These are phyloP conservation scores for Coccomyxa subellipsoidea DNA, from an alignment of 163 green algal genomes.

Conservation along the genomic window DNA sequence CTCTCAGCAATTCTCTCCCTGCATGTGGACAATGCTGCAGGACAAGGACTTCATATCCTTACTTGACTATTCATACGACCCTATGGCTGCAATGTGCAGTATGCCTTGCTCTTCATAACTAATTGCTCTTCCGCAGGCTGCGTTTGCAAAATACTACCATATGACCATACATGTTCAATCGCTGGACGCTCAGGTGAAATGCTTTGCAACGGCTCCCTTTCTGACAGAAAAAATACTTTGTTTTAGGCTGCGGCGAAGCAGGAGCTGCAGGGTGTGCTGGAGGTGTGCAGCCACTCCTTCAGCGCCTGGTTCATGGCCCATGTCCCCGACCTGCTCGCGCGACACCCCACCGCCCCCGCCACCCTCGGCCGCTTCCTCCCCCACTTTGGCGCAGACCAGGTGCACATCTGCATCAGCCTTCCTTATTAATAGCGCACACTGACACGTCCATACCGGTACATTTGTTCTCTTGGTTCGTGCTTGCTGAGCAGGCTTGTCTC, in stretches of 20 bases:
- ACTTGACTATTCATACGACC: too few species aligned
- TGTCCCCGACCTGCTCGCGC: not conserved
- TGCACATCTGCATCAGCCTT: not conserved
- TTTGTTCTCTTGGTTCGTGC: too few species aligned
- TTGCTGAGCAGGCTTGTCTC: too few species aligned
- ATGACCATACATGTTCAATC: too few species aligned
- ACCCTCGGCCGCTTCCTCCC: not conserved
- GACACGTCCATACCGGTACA: too few species aligned
- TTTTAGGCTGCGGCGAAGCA: not conserved
- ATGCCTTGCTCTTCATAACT: too few species aligned
- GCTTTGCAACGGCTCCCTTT: too few species aligned
- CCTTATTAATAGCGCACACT: not conserved
- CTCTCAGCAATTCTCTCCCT: not conserved
- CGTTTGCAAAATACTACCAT: too few species aligned
- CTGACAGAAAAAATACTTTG: too few species aligned
- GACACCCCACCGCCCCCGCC: not conserved
- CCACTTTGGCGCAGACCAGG: not conserved
- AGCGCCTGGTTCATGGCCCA: conserved; percentile 5
- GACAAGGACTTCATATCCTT: too few species aligned
- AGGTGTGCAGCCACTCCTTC: not conserved
- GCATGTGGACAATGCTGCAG: not conserved
- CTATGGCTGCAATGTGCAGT: not conserved
- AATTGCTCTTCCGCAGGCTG: too few species aligned
- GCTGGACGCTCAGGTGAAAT: too few species aligned
- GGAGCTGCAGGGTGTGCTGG: not conserved